These are phyloP conservation scores for Saccharomycopsis sp. DNA, from an alignment of 805 yeast genomes.

Conservation along the genomic window DNA sequence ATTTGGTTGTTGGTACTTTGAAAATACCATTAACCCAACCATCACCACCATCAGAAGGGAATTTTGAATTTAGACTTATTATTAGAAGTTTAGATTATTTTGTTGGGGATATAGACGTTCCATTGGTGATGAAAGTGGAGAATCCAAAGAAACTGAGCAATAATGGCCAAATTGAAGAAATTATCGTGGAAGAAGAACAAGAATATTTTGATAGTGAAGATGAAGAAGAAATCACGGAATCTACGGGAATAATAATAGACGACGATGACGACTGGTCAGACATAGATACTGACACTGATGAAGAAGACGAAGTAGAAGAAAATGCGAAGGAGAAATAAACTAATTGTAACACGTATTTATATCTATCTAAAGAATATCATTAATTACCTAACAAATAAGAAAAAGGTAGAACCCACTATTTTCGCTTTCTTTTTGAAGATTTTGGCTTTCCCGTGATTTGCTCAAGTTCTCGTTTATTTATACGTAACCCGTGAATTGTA, in stretches of 20 bases:
- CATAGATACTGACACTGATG: conserved; percentile 60
- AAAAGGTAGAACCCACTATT: background rate
- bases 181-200: conserved; percentile 30
- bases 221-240: conserved; percentile 29
- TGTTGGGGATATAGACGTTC: conserved; percentile 72
- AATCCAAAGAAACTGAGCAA: conserved; percentile 43
- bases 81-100: conserved; percentile 72
- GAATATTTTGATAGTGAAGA: conserved; percentile 29
- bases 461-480: conserved; percentile 62
- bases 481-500: conserved; percentile 71
- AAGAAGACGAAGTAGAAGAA: conserved; percentile 38
- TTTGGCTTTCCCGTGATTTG: background rate
- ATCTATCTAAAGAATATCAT: background rate
- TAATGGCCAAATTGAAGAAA: conserved; percentile 42
- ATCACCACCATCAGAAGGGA: conserved; percentile 68
- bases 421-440: background rate
- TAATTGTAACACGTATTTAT: background rate
- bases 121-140: conserved; percentile 63
- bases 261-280: conserved; percentile 42
- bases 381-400: background rate
- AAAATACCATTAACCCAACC: conserved; percentile 69
- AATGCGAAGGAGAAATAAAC: conserved; percentile 9
- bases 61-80: conserved; percentile 59
- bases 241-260: conserved; percentile 31
- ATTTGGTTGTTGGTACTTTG: conserved; percentile 55